These are phyloP conservation scores for Colletotrichum melonis DNA, from an alignment of 2,329 filamentous ascomycete genomes.

Conservation along the genomic window DNA sequence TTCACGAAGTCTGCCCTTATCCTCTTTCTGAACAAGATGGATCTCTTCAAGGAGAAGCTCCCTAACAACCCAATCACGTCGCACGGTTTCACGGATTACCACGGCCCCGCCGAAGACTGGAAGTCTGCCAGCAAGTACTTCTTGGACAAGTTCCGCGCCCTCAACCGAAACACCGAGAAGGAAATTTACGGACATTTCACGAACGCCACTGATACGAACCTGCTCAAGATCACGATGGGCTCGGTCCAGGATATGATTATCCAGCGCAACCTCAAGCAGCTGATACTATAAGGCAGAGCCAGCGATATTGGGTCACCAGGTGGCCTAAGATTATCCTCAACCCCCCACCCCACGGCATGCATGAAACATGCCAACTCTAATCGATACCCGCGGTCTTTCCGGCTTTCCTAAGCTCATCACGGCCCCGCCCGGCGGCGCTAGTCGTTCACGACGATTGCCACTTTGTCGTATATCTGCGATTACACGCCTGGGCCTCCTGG, in stretches of 20 bases:
- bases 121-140: conserved; percentile 85
- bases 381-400: conserved; percentile 31
- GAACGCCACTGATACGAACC: conserved; percentile 74
- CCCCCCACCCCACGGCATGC: neutral
- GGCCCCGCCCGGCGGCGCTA: conserved; percentile 8
- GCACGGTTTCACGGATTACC: conserved; percentile 83
- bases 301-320: conserved; percentile 8
- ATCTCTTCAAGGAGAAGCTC: conserved; percentile 84
- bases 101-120: conserved; percentile 76
- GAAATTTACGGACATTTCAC: conserved; percentile 73
- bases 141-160: conserved; percentile 81
- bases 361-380: conserved; percentile 23
- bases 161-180: conserved; percentile 76
- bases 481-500: neutral
- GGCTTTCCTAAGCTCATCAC: conserved; percentile 3
- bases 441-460: neutral
- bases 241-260: conserved; percentile 91
- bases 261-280: conserved; percentile 82
- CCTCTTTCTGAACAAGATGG: conserved; percentile 89
- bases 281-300: conserved; percentile 69
- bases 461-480: neutral
- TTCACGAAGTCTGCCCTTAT: conserved; percentile 86
- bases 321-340: conserved; percentile 1
- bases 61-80: conserved; percentile 76
- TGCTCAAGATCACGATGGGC: conserved; percentile 87